Evolutionary conservation across 352 stramenopile species (phyloP).

Genomic region (Pythium periplocum): DNA sequence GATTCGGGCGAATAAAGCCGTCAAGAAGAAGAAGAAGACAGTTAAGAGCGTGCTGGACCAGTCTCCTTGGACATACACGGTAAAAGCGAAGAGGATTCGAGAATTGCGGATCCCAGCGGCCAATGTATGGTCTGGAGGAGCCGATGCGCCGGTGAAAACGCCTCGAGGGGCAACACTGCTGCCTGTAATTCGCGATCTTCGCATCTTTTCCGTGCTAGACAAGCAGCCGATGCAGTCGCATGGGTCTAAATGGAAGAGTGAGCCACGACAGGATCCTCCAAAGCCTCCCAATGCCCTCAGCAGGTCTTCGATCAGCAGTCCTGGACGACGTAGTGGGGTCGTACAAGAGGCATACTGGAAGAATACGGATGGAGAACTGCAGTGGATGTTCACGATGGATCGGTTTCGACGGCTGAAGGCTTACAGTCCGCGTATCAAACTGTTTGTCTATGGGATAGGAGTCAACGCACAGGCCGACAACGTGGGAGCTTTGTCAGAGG

Average conservation of each 20-base stretch:
- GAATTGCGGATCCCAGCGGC: slow-evolving; percentile 38
- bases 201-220: slow-evolving; percentile 49
- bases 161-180: neutral
- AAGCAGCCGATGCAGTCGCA: slow-evolving; percentile 46
- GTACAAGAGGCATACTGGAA: slow-evolving; percentile 55
- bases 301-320: neutral
- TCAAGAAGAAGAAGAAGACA: slow-evolving; percentile 5
- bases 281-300: neutral
- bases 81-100: slow-evolving; percentile 35
- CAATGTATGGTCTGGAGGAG: too few species aligned
- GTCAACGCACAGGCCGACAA: slow-evolving; percentile 16
- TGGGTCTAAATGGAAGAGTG: slow-evolving; percentile 47
- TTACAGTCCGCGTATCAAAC: slow-evolving; percentile 56
- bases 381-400: slow-evolving; percentile 57
- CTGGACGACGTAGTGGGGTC: slow-evolving; percentile 29
- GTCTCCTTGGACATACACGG: slow-evolving; percentile 36
- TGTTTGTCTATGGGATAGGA: slow-evolving; percentile 63
- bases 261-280: slow-evolving; percentile 11
- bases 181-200: slow-evolving; percentile 39
- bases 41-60: slow-evolving; percentile 26
- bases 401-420: slow-evolving; percentile 62
- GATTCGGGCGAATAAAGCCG: slow-evolving; percentile 8
- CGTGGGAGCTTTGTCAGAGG: slow-evolving; percentile 11
- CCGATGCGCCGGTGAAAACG: too few species aligned
- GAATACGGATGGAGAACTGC: slow-evolving; percentile 37